phyloP scores from a whole-genome alignment of 768 basidiomycete genomes.

The Calocybe cyanea region DNA sequence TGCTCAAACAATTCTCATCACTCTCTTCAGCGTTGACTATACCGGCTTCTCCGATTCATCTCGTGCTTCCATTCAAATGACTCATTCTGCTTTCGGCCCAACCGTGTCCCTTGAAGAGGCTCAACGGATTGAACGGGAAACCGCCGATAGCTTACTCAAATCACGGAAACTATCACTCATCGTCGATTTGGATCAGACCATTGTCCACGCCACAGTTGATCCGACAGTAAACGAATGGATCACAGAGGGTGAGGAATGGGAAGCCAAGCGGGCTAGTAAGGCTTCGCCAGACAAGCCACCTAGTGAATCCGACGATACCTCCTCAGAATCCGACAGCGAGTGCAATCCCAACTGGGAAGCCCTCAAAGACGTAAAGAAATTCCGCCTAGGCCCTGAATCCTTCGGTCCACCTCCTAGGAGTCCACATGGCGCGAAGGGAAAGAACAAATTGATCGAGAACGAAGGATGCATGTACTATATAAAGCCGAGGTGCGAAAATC shows the following conservation, averaged over 20 bases:
- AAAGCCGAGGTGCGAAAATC: conserved; percentile 77
- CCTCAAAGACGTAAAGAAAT: conserved; percentile 85
- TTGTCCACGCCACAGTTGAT: conserved; percentile 97
- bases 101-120: conserved; percentile 93
- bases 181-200: conserved; percentile 98
- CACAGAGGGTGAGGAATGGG: conserved; percentile 78
- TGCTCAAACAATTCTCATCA: conserved; percentile 1
- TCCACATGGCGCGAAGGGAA: conserved; percentile 45
- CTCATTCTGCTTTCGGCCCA: conserved; percentile 87
- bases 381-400: conserved; percentile 82
- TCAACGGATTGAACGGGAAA: conserved; percentile 80
- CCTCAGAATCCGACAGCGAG: conserved; percentile 46
- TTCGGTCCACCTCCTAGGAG: conserved; percentile 41
- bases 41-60: conserved; percentile 84
- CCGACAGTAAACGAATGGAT: conserved; percentile 99
- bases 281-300: conserved; percentile 30
- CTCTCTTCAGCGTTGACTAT: conserved; percentile 61
- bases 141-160: conserved; percentile 71
- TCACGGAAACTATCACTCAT: conserved; percentile 86
- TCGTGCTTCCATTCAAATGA: conserved; percentile 90
- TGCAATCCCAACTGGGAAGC: conserved; percentile 94
- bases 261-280: conserved; percentile 49
- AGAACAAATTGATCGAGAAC: conserved; percentile 60
- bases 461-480: conserved; percentile 96
- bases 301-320: conserved; percentile 38